phyloP scores from a whole-genome alignment of 2,329 filamentous ascomycete genomes.

The Dothideomycetes sp. region DNA sequence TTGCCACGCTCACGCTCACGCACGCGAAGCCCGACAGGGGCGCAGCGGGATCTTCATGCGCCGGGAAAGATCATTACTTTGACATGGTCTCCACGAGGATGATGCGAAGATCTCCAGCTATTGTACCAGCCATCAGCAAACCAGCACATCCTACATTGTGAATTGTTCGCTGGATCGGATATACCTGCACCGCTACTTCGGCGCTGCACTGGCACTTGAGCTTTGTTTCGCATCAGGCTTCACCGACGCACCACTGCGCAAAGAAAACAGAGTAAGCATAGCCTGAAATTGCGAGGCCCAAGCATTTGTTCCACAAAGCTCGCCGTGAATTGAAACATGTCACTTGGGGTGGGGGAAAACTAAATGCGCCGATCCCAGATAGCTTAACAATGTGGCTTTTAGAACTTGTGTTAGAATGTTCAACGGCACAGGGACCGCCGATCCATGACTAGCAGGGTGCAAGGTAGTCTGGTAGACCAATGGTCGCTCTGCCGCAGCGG shows the following conservation, averaged over 20 bases:
- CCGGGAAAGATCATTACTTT: not conserved
- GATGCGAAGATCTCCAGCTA: not conserved
- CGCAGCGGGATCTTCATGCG: not conserved
- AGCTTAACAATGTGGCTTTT: not conserved
- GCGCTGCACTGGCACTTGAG: too few relatives aligned
- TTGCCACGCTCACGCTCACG: not conserved
- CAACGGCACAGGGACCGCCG: not conserved
- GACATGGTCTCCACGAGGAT: not conserved
- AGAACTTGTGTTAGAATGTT: not conserved
- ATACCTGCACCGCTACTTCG: not conserved
- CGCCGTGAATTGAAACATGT: not conserved
- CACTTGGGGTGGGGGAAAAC: not conserved
- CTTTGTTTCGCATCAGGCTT: too few relatives aligned
- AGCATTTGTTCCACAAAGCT: not conserved
- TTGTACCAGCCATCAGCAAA: not conserved
- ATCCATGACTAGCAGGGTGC: not conserved
- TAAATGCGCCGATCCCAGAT: not conserved
- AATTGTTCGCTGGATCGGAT: too few relatives aligned
- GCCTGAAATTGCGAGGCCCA: not conserved
- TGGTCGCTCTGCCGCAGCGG: not conserved
- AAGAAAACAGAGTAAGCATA: not conserved
- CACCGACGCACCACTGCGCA: not conserved
- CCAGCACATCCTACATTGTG: too few relatives aligned
- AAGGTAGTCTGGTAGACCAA: not conserved
- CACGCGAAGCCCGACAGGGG: not conserved